phyloP scores from a whole-genome alignment of 108 stramenopile genomes.

The Skeletonema costatum region DNA sequence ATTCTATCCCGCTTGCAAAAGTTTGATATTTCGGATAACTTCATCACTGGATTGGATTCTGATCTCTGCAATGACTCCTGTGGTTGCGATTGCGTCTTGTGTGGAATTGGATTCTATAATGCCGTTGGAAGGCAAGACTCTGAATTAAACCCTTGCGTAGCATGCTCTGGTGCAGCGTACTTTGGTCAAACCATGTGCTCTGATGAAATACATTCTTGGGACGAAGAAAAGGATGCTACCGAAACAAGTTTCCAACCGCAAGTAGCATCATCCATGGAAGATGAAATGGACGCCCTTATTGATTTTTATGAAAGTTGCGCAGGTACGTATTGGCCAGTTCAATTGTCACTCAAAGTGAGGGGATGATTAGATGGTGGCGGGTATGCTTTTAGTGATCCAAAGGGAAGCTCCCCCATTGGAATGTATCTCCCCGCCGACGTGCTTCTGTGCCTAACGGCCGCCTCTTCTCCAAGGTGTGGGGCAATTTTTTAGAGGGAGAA shows the following conservation, averaged over 20 bases:
- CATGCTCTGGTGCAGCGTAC: constrained; percentile 14
- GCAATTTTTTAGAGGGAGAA: too few species aligned
- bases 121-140: constrained; percentile 47
- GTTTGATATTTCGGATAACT: constrained; percentile 66
- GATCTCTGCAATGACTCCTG: constrained; percentile 55
- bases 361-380: too few species aligned
- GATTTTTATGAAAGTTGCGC: constrained; percentile 4
- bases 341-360: too few species aligned
- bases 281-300: constrained; percentile 3
- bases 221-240: neutral
- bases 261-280: constrained; percentile 4
- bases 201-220: neutral
- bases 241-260: neutral
- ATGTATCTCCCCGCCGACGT: too few species aligned
- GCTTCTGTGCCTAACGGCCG: too few species aligned
- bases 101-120: constrained; percentile 68
- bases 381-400: too few species aligned
- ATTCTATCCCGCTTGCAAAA: constrained; percentile 54
- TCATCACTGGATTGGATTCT: constrained; percentile 48
- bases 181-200: constrained; percentile 21
- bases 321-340: too few species aligned
- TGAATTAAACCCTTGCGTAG: constrained; percentile 10
- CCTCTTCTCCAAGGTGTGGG: too few species aligned
- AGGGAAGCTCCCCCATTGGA: too few species aligned
- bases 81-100: constrained; percentile 53